These are phyloP conservation scores for Russula griseocarnosa DNA, from an alignment of 768 basidiomycete genomes.

Conservation along the genomic window DNA sequence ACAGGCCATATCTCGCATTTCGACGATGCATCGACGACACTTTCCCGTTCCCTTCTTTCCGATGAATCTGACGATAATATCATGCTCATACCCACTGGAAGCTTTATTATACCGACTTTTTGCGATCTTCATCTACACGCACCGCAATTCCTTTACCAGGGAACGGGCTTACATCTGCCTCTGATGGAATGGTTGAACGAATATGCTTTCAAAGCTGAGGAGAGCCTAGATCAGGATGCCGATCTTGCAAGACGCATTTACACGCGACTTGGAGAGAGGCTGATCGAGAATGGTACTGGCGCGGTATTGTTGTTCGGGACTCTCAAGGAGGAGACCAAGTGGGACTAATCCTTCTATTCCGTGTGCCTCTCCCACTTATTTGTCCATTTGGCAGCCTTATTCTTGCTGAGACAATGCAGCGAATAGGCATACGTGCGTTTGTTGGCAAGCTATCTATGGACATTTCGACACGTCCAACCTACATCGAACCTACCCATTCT, in stretches of 20 bases:
- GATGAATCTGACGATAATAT: constrained; percentile 27
- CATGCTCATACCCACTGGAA: constrained; percentile 44
- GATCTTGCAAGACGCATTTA: constrained; percentile 65
- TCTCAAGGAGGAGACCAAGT: constrained; percentile 81
- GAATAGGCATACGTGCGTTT: constrained; percentile 68
- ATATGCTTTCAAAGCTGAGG: constrained; percentile 82
- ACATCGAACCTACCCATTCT: constrained; percentile 56
- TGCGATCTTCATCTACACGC: constrained; percentile 84
- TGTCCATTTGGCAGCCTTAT: constrained; percentile 51
- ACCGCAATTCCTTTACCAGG: constrained; percentile 85
- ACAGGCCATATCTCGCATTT: constrained; percentile 52
- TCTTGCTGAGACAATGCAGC: constrained; percentile 69
- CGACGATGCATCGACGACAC: constrained; percentile 37
- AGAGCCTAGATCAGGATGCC: constrained; percentile 60
- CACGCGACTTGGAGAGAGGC: constrained; percentile 54
- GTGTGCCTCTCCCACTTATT: background rate
- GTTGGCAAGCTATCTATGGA: constrained; percentile 95
- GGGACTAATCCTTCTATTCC: constrained; percentile 29
- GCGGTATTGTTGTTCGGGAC: constrained; percentile 80
- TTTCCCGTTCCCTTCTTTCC: constrained; percentile 38
- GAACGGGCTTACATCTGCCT: constrained; percentile 79
- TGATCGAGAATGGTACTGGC: constrained; percentile 73
- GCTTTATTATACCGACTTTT: constrained; percentile 74
- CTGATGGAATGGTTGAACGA: constrained; percentile 79
- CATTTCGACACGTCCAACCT: constrained; percentile 63